Evolutionary conservation across 2,329 filamentous ascomycete genomes (phyloP).

Genomic region (Amauroascus verrucosus): DNA sequence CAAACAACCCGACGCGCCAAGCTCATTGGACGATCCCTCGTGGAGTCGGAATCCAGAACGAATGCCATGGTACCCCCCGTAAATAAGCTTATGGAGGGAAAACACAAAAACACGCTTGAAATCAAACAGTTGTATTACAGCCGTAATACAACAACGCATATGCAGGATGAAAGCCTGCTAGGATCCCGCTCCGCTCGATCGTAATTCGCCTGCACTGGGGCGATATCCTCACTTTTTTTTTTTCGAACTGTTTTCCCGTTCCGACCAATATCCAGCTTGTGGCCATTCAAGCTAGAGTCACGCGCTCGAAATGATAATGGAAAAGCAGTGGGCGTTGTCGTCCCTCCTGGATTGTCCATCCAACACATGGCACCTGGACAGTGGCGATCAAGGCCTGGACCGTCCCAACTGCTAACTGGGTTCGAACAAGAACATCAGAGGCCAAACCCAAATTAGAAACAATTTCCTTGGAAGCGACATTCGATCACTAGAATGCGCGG

Average conservation of each 20-base stretch:
- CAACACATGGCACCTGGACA: background rate
- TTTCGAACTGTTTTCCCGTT: background rate
- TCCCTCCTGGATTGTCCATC: background rate
- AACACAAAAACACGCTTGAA: background rate
- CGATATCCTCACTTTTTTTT: background rate
- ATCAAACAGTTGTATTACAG: conserved; percentile 7
- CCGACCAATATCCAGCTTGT: background rate
- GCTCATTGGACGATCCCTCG: background rate
- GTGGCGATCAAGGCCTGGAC: conserved; percentile 14
- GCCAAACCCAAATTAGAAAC: conserved; percentile 10
- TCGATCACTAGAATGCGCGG: background rate
- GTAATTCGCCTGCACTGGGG: background rate
- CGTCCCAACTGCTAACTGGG: background rate
- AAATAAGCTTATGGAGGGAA: background rate
- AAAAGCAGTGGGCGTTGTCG: background rate
- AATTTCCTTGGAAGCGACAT: background rate
- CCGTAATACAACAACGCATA: conserved; percentile 1
- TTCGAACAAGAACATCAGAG: background rate
- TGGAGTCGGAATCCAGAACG: background rate
- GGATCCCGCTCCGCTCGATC: background rate
- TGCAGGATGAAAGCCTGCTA: background rate
- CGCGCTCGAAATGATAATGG: background rate
- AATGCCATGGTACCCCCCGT: background rate
- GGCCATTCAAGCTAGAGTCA: background rate
- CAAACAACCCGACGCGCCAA: background rate